These are phyloP conservation scores for Lentinula detonsa DNA, from an alignment of 768 basidiomycete species.

Conservation along the genomic window DNA sequence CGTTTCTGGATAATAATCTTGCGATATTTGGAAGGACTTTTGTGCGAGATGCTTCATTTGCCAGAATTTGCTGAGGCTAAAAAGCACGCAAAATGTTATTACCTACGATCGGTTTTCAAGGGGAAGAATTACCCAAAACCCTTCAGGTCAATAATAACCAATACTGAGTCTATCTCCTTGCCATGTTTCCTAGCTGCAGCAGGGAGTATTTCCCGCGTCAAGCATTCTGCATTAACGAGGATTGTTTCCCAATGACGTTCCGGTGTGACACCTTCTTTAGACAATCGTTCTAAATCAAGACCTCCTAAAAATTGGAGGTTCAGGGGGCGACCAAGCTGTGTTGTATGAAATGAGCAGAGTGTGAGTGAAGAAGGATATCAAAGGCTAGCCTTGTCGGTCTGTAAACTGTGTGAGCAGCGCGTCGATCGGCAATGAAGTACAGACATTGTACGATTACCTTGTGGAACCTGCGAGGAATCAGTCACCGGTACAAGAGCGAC, in stretches of 20 bases:
- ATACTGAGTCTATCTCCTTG: constrained; percentile 38
- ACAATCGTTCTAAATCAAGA: constrained; percentile 51
- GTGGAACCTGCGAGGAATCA: constrained; percentile 37
- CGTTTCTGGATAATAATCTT: constrained; percentile 78
- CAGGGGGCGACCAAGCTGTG: constrained; percentile 63
- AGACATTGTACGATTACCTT: constrained; percentile 37
- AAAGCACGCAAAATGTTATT: not conserved
- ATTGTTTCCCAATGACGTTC: constrained; percentile 60
- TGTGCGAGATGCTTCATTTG: constrained; percentile 63
- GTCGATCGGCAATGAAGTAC: not conserved
- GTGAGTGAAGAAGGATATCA: not conserved
- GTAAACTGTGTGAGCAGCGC: not conserved
- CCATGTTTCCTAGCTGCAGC: constrained; percentile 55
- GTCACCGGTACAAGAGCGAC: not conserved
- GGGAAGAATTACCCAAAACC: constrained; percentile 51
- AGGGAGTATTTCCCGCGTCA: constrained; percentile 62
- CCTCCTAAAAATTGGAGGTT: constrained; percentile 62
- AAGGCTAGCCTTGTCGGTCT: constrained; percentile 63
- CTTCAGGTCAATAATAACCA: constrained; percentile 67
- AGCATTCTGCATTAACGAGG: constrained; percentile 58
- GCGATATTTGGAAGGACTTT: constrained; percentile 65
- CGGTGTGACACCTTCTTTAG: constrained; percentile 47
- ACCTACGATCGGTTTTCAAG: not conserved
- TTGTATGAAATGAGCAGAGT: not conserved
- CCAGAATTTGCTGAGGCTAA: constrained; percentile 67